These are phyloP conservation scores for Biscutella laevigata DNA, from an alignment of 441 rosid species.

Conservation along the genomic window DNA sequence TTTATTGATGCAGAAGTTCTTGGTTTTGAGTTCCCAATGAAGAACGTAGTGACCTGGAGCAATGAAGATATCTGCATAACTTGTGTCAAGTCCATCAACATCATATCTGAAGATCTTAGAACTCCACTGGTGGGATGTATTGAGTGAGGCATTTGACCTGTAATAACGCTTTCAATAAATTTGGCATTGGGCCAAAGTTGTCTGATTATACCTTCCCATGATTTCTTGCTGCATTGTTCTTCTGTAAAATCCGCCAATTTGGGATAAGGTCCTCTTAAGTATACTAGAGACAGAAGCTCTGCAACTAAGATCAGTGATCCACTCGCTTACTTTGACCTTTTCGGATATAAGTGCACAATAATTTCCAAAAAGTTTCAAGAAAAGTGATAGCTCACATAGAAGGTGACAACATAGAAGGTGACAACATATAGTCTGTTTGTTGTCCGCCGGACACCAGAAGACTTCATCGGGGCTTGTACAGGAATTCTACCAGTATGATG, in stretches of 20 bases:
- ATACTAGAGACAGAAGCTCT: slow-evolving; percentile 24
- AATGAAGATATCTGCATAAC: slow-evolving; percentile 39
- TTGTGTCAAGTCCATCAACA: slow-evolving; percentile 43
- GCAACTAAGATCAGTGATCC: slow-evolving; percentile 41
- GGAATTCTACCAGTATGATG: neutral
- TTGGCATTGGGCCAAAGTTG: slow-evolving; percentile 53
- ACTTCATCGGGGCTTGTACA: slow-evolving; percentile 46
- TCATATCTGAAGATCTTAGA: slow-evolving; percentile 33
- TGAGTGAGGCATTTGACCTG: slow-evolving; percentile 64
- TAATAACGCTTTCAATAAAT: slow-evolving; percentile 41
- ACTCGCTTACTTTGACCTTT: slow-evolving; percentile 20
- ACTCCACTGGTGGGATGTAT: slow-evolving; percentile 39
- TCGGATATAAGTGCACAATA: slow-evolving; percentile 37
- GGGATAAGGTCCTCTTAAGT: slow-evolving; percentile 27
- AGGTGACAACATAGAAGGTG: too few relatives aligned
- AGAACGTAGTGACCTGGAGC: slow-evolving; percentile 60
- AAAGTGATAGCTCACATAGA: too few relatives aligned
- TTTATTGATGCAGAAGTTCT: slow-evolving; percentile 9
- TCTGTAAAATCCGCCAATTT: slow-evolving; percentile 34
- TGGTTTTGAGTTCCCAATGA: slow-evolving; percentile 49
- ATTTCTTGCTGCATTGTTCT: slow-evolving; percentile 26
- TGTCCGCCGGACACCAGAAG: slow-evolving; percentile 39
- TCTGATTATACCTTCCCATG: slow-evolving; percentile 52
- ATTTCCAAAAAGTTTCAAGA: slow-evolving; percentile 41
- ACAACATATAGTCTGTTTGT: slow-evolving; percentile 48